These are phyloP conservation scores for Arthrobotrys sphaeroides DNA, from an alignment of 2,329 filamentous ascomycete genomes.

Conservation along the genomic window DNA sequence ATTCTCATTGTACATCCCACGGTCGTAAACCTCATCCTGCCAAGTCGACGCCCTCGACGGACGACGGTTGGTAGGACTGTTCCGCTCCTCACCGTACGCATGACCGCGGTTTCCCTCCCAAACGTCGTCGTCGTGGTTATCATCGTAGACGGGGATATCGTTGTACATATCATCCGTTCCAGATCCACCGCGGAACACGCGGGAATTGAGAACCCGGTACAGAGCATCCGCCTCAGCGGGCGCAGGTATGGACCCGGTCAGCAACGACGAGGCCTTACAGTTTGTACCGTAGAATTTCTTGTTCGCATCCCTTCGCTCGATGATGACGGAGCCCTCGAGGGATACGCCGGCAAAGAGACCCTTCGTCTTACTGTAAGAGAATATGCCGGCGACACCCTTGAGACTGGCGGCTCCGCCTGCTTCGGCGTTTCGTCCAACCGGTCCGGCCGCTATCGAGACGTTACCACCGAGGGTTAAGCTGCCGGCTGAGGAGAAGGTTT, in stretches of 20 bases:
- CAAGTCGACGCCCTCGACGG: conserved; percentile 75
- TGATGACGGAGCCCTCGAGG: conserved; percentile 88
- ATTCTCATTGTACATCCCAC: conserved; percentile 60
- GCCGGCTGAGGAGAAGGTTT: conserved; percentile 91
- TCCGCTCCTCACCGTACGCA: conserved; percentile 68
- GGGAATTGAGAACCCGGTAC: conserved; percentile 78
- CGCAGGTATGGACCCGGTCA: conserved; percentile 78
- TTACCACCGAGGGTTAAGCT: conserved; percentile 94
- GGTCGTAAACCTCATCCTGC: conserved; percentile 79
- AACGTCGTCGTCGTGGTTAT: conserved; percentile 80
- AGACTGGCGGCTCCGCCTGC: conserved; percentile 92
- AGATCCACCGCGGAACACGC: conserved; percentile 77
- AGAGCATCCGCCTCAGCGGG: conserved; percentile 85
- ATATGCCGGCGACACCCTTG: conserved; percentile 87
- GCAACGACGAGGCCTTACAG: conserved; percentile 75
- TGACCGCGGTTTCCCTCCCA: conserved; percentile 80
- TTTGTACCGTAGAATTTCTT: conserved; percentile 89
- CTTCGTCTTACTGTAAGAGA: conserved; percentile 98
- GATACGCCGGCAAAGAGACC: conserved; percentile 95
- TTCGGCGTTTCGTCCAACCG: conserved; percentile 92
- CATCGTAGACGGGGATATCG: conserved; percentile 88
- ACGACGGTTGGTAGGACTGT: conserved; percentile 56
- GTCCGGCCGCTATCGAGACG: conserved; percentile 92
- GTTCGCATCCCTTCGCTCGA: conserved; percentile 95
- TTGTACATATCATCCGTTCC: conserved; percentile 81